Base-by-base conservation (phyloP, 768 basidiomycete genomes). In the Glaciozyma antarctica region DNA sequence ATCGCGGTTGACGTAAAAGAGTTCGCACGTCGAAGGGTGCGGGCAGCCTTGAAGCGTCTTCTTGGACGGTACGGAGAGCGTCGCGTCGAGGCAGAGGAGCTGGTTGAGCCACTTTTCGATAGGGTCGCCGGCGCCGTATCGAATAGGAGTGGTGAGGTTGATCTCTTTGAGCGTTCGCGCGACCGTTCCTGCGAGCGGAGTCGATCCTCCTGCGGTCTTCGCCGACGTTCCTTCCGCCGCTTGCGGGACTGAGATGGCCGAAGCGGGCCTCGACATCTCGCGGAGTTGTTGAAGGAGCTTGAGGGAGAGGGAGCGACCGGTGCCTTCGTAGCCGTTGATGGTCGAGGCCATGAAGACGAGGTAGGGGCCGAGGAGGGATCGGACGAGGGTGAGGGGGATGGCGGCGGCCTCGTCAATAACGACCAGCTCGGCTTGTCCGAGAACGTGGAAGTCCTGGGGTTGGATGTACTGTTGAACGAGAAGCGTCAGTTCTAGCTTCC, bases 301-400 rank as follows among this genome's bases (percentile, higher is more conserved):
- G 66, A 99, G 86, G 55, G 92, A 95, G 56, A 99, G 84, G 1
- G 93, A 97, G 32, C 95, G 88, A n/a, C 95, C 95, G 0, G 95
- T 98, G 32, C 95, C 95, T 81, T 98, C 95, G 77, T 99, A 99
- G 48, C 95, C 95, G 75, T 97, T 98, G 78, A 99, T 92, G 1
- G 95, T 99, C n/a, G 92, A 95, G 2, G 95, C 90, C 81, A 98
- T 86, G 81, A 98, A 98, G 58, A 98, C 92, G 44, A 98, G 88
- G 78, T 98, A 98, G 0, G 81, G 81, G 0, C 95, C 95, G 61
- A 99, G 85, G 68, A 99, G 87, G 72, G 90, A 90, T 62, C 88
- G 85, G 22, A 99, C 94, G 44, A 99, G 86, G 3, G 94, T 92
- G 22, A 98, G 83, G 1, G 95, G 95, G 60, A 98, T 98, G 24